Conservation (phyloP, 2,329 filamentous ascomycete genomes). For the Orbilia oligospora region DNA sequence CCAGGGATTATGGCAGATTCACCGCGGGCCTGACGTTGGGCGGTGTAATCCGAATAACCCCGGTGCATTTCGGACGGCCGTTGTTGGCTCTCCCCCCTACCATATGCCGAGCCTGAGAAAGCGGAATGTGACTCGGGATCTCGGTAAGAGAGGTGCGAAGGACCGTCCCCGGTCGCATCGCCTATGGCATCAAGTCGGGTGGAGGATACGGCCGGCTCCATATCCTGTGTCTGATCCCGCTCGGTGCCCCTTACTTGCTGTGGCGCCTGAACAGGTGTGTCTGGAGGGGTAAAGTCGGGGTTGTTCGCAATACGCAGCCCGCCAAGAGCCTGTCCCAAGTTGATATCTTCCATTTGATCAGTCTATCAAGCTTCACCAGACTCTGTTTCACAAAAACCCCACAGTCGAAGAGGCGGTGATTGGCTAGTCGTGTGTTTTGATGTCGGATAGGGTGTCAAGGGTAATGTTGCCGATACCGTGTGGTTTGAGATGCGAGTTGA, state of each 20-base stretch:
- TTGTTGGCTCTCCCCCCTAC: conserved; percentile 26
- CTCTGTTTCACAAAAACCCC: not conserved
- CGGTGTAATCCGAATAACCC: conserved; percentile 45
- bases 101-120: conserved; percentile 27
- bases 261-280: conserved; percentile 51
- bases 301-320: conserved; percentile 97
- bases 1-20: conserved; percentile 41
- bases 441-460: conserved; percentile 14
- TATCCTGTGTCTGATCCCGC: conserved; percentile 22
- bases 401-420: not conserved
- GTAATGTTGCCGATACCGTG: conserved; percentile 6
- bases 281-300: conserved; percentile 67
- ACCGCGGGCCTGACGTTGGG: conserved; percentile 32
- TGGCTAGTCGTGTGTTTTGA: not conserved
- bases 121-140: conserved; percentile 34
- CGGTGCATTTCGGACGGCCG: conserved; percentile 33
- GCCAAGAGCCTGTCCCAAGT: conserved; percentile 90
- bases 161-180: conserved; percentile 19
- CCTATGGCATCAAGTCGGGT: conserved; percentile 16
- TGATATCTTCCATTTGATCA: conserved; percentile 84
- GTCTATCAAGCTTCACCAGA: conserved; percentile 16
- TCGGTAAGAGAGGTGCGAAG: conserved; percentile 30
- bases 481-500: conserved; percentile 41
- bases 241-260: conserved; percentile 41
- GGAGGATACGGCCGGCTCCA: conserved; percentile 19